Base-by-base conservation (phyloP, 139 green algal genomes). In the Micractinium sp. region DNA sequence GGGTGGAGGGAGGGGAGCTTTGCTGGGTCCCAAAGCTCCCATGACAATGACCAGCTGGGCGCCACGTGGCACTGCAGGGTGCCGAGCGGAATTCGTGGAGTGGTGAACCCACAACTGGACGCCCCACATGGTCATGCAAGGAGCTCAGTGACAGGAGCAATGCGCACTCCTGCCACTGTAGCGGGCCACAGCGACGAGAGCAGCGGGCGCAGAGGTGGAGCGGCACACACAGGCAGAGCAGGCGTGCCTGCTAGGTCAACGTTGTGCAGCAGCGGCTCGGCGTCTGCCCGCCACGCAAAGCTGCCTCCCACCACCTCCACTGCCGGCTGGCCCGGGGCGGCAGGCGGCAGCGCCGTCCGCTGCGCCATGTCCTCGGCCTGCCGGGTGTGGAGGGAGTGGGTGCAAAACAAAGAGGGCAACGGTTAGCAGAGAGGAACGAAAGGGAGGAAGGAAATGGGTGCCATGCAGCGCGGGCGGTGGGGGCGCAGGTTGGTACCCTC, bases 281-380 rank as follows among this genome's bases (percentile, higher is more conserved):
- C 69, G 0, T 39, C 82, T 18, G 3, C 7, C 36, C 38, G 36
- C 92, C 91, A 94, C 0, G 84, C 27, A 71, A 94, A 94, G 85
- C 41, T 86, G 36, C 29, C 75, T 3, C 25, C 25, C 27, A 56
- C 27, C 1, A 91, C 31, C 39, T 85, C 93, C 80, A 94, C 88
- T 3, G 81, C 86, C 0, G 91, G 53, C 29, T 92, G 83, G 27
- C 39, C 39, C 7, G 79, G 66, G 13, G 33, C 35, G 23, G 79
- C 82, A 33, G 82, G 76, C 9, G 92, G 75, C 81, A 77, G 61
- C 75, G 82, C 33, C 35, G 84, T 39, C 2, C 88, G 61, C 41
- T 86, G 79, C 63, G 86, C 75, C 92, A 96, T 94, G 81, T 98
- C 95, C 35, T 95, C 92, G 7, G 88, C 80, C 77, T 97, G 87